A percentile compares a stretch with the other conserved stretches of the same genome.
Evolutionary conservation across 148 eudicot species (phyloP).

Genomic region (Fagopyrum esculentum): DNA sequence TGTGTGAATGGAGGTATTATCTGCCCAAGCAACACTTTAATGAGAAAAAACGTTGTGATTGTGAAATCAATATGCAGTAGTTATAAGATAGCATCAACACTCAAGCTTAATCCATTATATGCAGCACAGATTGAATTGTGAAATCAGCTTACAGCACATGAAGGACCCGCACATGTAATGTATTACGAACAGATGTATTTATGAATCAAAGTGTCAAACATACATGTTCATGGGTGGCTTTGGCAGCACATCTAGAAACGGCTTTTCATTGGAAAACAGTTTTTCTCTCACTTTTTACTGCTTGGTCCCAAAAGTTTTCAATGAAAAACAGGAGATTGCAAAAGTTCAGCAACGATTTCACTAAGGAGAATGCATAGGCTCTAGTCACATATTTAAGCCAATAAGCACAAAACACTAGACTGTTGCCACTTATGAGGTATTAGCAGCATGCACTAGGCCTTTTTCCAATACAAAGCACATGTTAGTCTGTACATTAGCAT

Average conservation of each 20-base stretch:
- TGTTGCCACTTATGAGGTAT: not conserved
- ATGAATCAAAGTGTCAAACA: not conserved
- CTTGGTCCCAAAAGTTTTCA: too few species aligned
- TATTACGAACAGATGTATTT: not conserved
- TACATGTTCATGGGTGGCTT: too few species aligned
- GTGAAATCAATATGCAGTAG: not conserved
- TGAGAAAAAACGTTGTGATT: not conserved
- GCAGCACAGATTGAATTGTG: not conserved
- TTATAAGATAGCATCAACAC: not conserved
- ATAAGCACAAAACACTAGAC: not conserved
- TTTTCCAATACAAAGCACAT: not conserved
- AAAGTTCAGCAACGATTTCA: not conserved
- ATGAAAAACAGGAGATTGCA: not conserved
- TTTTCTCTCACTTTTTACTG: too few species aligned
- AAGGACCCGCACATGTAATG: not conserved
- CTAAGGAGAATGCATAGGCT: not conserved
- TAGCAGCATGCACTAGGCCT: not conserved
- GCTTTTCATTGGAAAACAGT: too few species aligned
- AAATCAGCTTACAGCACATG: not conserved
- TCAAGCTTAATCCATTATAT: not conserved
- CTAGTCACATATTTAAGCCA: not conserved
- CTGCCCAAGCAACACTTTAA: not conserved
- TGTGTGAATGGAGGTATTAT: not conserved
- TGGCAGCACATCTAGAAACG: too few species aligned
- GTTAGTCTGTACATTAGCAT: not conserved